phyloP scores from a whole-genome alignment of 2,329 filamentous ascomycete genomes.

The Fusarium neocosmosporiellum region DNA sequence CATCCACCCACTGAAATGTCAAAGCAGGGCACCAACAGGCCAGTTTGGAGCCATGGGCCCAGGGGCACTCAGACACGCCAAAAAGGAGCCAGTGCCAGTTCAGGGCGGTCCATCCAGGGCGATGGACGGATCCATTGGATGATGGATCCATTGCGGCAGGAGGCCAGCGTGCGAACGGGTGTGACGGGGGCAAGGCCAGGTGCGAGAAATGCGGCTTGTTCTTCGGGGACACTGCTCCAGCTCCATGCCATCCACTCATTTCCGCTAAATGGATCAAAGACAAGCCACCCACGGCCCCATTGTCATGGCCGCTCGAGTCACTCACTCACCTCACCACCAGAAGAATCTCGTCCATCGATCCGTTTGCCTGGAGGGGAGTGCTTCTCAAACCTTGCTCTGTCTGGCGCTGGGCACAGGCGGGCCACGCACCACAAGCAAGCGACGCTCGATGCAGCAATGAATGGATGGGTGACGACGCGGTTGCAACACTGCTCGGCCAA shows the following conservation, averaged over 20 bases:
- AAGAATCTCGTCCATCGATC: constrained; percentile 2
- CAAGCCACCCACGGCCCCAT: constrained; percentile 21
- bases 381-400: constrained; percentile 6
- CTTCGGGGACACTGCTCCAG: constrained; percentile 23
- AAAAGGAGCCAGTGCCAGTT: constrained; percentile 29
- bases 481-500: constrained; percentile 27
- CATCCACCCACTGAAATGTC: constrained; percentile 24
- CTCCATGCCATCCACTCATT: constrained; percentile 30
- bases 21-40: constrained; percentile 36
- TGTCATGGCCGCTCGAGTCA: constrained; percentile 3
- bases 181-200: constrained; percentile 14
- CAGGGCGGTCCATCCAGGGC: constrained; percentile 5
- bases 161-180: constrained; percentile 28
- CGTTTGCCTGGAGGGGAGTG: constrained; percentile 1
- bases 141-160: constrained; percentile 14
- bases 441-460: background rate
- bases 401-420: background rate
- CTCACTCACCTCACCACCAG: constrained; percentile 4
- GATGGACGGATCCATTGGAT: background rate
- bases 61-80: constrained; percentile 35
- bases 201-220: constrained; percentile 25
- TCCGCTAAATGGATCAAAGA: constrained; percentile 34
- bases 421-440: background rate
- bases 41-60: constrained; percentile 23
- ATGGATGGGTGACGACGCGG: constrained; percentile 19